Conservation (phyloP, 495 filamentous ascomycete species). For the Aspergillus saccharolyticus region DNA sequence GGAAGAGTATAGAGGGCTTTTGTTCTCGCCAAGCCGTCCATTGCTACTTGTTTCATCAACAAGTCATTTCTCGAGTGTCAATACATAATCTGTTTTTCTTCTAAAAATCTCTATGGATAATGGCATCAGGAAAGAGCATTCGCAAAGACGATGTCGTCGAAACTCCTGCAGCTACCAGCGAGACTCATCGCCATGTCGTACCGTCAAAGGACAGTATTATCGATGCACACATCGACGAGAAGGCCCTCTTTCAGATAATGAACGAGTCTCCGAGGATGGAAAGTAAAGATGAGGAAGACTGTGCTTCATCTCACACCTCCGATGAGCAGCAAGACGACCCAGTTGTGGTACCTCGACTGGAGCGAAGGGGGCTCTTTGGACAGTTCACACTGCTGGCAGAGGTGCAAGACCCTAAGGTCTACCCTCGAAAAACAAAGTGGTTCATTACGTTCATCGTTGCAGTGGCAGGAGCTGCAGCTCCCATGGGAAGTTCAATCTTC, state of each 20-base stretch:
- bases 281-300: conserved; percentile 22
- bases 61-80: neutral
- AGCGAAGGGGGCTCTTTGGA: conserved; percentile 72
- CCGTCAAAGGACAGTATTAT: conserved; percentile 7
- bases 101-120: neutral
- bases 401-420: conserved; percentile 69
- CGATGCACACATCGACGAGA: conserved; percentile 1
- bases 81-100: neutral
- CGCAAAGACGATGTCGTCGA: neutral
- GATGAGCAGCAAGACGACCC: conserved; percentile 23
- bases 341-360: conserved; percentile 51
- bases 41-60: too few species aligned
- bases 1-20: neutral
- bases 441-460: conserved; percentile 77
- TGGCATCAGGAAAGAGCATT: neutral
- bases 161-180: neutral
- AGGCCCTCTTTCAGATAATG: conserved; percentile 8
- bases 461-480: conserved; percentile 67
- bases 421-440: conserved; percentile 72
- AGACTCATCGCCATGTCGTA: conserved; percentile 13
- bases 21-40: neutral
- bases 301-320: neutral
- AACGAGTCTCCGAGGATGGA: conserved; percentile 7
- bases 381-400: conserved; percentile 76
- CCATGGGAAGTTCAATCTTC: conserved; percentile 81